A percentile compares a stretch with the other conserved stretches of the same genome.
These are phyloP conservation scores for Umbilicaria muhlenbergii DNA, from an alignment of 495 filamentous ascomycete genomes.

Conservation along the genomic window DNA sequence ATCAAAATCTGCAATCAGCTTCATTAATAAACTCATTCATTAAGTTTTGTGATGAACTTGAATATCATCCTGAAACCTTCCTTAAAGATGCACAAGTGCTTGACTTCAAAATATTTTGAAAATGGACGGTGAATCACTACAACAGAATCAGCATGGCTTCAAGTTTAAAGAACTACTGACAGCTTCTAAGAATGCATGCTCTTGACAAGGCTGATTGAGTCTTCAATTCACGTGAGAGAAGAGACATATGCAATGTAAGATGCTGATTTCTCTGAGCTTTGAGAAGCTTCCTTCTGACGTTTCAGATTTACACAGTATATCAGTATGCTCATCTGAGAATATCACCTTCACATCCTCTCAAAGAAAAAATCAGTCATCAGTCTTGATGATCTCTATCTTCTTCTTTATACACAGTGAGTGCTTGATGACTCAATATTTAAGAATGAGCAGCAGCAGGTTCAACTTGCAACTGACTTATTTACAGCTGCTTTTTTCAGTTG, in stretches of 20 bases:
- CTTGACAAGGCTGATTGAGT: neutral
- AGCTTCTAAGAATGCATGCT: neutral
- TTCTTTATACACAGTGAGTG: neutral
- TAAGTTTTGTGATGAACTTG: neutral
- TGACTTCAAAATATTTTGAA: too few relatives aligned
- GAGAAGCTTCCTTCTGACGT: neutral
- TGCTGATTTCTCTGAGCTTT: neutral
- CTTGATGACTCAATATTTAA: neutral
- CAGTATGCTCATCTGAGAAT: neutral
- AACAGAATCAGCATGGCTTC: neutral
- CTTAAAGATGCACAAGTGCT: too few relatives aligned
- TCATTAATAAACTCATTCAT: too few relatives aligned
- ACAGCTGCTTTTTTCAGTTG: neutral
- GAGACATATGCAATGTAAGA: slow-evolving; percentile 1
- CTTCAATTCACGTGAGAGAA: neutral
- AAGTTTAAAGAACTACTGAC: neutral
- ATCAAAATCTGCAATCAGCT: too few relatives aligned
- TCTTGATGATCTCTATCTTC: neutral
- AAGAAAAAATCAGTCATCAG: neutral
- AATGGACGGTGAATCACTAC: too few relatives aligned
- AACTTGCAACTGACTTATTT: neutral
- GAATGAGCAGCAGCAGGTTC: slow-evolving; percentile 2
- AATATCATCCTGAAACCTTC: too few relatives aligned
- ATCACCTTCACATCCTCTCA: neutral
- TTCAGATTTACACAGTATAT: neutral